These are phyloP conservation scores for Diaporthe vaccinii DNA, from an alignment of 2,329 filamentous ascomycete species.

Conservation along the genomic window DNA sequence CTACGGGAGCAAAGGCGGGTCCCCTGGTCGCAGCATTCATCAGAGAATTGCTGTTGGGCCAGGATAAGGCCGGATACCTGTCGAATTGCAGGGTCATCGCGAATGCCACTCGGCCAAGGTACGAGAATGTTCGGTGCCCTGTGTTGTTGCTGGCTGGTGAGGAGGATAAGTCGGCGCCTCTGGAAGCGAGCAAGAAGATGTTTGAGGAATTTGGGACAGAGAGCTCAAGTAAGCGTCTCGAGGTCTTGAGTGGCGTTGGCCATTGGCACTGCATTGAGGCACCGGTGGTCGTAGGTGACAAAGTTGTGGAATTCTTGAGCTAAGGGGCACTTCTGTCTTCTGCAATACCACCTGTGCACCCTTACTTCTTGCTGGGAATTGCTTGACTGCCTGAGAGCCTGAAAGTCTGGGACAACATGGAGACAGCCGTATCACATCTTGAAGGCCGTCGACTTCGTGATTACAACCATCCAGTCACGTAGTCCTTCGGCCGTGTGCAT, in stretches of 20 bases:
- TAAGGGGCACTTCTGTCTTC: neutral
- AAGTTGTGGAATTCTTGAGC: slow-evolving; percentile 22
- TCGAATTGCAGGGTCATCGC: slow-evolving; percentile 53
- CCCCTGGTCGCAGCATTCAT: slow-evolving; percentile 52
- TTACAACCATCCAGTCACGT: neutral
- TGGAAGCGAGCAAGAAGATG: slow-evolving; percentile 34
- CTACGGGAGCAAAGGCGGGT: slow-evolving; percentile 51
- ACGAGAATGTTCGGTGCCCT: slow-evolving; percentile 67
- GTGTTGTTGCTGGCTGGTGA: slow-evolving; percentile 49
- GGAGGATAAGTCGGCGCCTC: slow-evolving; percentile 35
- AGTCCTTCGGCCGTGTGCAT: neutral
- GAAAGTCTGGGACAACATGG: too few relatives aligned
- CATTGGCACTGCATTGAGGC: slow-evolving; percentile 39
- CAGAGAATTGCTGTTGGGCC: slow-evolving; percentile 51
- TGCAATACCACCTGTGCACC: too few relatives aligned
- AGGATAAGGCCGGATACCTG: slow-evolving; percentile 51
- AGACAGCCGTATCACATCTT: neutral
- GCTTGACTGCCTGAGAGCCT: neutral
- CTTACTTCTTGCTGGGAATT: too few relatives aligned
- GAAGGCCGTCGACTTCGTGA: neutral
- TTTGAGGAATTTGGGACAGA: slow-evolving; percentile 25
- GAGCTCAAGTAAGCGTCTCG: slow-evolving; percentile 1
- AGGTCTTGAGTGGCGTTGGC: slow-evolving; percentile 32
- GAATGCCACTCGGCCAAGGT: slow-evolving; percentile 59
- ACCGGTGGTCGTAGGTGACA: slow-evolving; percentile 18